These are phyloP conservation scores for Penicillium egyptiacum DNA, from an alignment of 495 filamentous ascomycete species.

Conservation along the genomic window DNA sequence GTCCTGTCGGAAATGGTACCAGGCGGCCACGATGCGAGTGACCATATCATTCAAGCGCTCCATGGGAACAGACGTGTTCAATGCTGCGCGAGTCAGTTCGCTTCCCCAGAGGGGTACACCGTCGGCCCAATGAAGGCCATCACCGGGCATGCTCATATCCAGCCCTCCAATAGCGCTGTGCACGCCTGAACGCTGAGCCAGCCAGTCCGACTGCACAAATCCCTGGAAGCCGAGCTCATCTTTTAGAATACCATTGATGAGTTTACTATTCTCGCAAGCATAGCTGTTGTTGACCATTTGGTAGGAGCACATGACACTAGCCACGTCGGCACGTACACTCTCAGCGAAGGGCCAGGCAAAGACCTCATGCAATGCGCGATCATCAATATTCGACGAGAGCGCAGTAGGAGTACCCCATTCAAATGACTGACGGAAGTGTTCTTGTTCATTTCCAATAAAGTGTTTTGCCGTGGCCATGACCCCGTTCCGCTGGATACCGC, in stretches of 20 bases:
- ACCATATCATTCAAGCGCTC: conserved; percentile 91
- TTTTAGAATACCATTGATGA: conserved; percentile 89
- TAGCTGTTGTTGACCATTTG: conserved; percentile 91
- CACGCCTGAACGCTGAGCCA: conserved; percentile 82
- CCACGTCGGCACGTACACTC: conserved; percentile 82
- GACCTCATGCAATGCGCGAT: conserved; percentile 77
- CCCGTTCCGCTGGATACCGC: conserved; percentile 74
- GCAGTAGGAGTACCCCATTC: conserved; percentile 77
- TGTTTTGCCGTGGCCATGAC: conserved; percentile 88
- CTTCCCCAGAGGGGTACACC: conserved; percentile 80
- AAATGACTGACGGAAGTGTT: conserved; percentile 73
- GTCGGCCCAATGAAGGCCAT: conserved; percentile 74
- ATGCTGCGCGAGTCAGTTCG: conserved; percentile 69
- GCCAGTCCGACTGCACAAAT: conserved; percentile 91
- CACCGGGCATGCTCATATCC: conserved; percentile 96
- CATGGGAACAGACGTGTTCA: conserved; percentile 83
- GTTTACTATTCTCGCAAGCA: conserved; percentile 87
- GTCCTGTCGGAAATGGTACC: conserved; percentile 90
- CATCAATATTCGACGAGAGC: conserved; percentile 78
- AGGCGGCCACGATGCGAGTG: conserved; percentile 83
- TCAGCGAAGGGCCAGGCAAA: conserved; percentile 93
- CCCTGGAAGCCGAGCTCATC: conserved; percentile 95
- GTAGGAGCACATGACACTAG: conserved; percentile 83
- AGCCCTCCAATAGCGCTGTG: conserved; percentile 77
- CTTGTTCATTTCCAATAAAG: conserved; percentile 81